Evolutionary conservation across 495 filamentous ascomycete species (phyloP).

Genomic region (Penicillium crystallinum): DNA sequence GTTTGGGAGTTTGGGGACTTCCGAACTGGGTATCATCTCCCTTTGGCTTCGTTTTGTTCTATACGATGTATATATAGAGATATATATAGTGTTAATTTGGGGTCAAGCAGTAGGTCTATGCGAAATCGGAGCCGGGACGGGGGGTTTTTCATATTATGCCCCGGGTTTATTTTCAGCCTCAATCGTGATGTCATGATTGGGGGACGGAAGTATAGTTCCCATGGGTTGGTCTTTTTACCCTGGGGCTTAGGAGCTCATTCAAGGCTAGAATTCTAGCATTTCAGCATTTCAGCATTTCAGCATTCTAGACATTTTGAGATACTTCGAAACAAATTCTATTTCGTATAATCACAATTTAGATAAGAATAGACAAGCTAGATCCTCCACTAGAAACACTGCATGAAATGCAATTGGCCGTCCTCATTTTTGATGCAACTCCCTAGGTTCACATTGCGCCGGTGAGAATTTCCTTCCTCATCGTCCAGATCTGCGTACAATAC

Average conservation of each 20-base stretch:
- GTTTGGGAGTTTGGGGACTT: not conserved
- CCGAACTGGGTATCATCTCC: not conserved
- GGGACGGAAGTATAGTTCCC: no score
- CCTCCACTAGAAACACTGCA: slow-evolving; percentile 22
- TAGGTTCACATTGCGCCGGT: slow-evolving; percentile 16
- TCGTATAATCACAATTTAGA: not conserved
- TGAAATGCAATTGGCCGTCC: slow-evolving; percentile 20
- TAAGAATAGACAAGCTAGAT: not conserved
- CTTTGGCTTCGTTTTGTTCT: not conserved
- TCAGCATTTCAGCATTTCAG: no score
- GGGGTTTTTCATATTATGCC: not conserved
- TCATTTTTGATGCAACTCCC: slow-evolving; percentile 27
- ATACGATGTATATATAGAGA: not conserved
- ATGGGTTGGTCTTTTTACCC: not conserved
- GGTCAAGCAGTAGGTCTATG: no score
- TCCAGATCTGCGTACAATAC: slow-evolving; percentile 16
- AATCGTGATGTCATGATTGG: not conserved
- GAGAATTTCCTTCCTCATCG: slow-evolving; percentile 8
- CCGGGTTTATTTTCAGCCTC: slow-evolving; percentile 14
- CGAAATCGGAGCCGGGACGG: not conserved
- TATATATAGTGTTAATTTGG: no score
- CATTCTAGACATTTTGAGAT: no score
- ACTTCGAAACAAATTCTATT: no score
- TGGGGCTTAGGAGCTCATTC: no score
- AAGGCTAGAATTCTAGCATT: no score